These are phyloP conservation scores for Excoecaria agallocha DNA, from an alignment of 345 rosid species.

Conservation along the genomic window DNA sequence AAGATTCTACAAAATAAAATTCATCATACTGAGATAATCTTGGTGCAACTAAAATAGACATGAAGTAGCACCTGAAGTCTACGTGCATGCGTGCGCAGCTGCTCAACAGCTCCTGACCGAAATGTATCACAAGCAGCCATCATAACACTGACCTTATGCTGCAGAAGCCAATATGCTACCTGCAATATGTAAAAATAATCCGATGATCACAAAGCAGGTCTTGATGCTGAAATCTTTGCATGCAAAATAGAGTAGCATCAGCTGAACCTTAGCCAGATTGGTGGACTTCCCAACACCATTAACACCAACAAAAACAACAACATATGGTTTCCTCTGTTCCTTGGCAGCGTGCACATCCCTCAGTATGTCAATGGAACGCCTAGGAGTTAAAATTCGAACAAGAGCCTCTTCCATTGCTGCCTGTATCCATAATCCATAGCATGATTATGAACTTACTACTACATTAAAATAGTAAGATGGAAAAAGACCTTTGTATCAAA, in stretches of 20 bases:
- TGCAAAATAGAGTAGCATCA: neutral
- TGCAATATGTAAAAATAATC: conserved; percentile 26
- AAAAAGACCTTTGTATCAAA: neutral
- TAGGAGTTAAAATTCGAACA: conserved; percentile 93
- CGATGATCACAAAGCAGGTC: conserved; percentile 7
- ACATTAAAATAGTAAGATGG: neutral
- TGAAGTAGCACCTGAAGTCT: conserved; percentile 70
- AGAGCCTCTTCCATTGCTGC: conserved; percentile 97
- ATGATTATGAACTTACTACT: neutral
- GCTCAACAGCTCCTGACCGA: conserved; percentile 99
- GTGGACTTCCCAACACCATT: conserved; percentile 99
- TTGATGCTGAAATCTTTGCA: neutral
- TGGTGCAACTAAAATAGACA: neutral
- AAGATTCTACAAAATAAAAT: neutral
- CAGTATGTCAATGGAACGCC: conserved; percentile 91
- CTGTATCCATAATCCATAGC: conserved; percentile 37
- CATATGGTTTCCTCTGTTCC: conserved; percentile 91
- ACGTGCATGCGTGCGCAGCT: conserved; percentile 93
- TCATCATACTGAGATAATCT: neutral
- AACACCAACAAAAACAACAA: conserved; percentile 95
- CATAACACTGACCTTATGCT: conserved; percentile 88
- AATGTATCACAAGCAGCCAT: conserved; percentile 99
- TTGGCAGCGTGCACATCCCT: conserved; percentile 91
- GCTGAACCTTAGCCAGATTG: conserved; percentile 77
- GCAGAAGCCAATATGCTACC: conserved; percentile 98